These are phyloP conservation scores for Solanum hybrid DNA, from an alignment of 305 asterid genomes.

Conservation along the genomic window DNA sequence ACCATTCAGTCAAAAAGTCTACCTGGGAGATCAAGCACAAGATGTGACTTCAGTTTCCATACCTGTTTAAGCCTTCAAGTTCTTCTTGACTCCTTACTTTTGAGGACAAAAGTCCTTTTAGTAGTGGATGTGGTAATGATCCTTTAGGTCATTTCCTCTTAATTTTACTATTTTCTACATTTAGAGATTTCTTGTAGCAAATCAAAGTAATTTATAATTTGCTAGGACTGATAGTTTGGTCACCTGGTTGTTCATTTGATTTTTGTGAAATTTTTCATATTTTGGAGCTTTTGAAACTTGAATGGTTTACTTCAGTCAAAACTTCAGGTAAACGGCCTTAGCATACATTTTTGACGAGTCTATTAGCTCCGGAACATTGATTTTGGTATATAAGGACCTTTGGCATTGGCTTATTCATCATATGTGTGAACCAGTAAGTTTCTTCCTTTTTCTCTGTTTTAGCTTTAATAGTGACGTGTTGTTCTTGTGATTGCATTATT, in stretches of 20 bases:
- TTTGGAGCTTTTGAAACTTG: not conserved
- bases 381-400: not conserved
- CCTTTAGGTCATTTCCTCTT: not conserved
- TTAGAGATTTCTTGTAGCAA: not conserved
- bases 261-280: no score
- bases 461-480: no score
- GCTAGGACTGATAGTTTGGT: not conserved
- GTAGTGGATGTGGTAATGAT: not conserved
- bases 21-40: no score
- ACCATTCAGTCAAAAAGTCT: not conserved
- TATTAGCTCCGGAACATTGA: not conserved
- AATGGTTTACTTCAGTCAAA: not conserved
- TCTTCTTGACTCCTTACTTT: not conserved
- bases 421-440: no score
- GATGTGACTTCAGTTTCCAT: no score
- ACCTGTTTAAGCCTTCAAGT: not conserved
- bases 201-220: no score
- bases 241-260: not conserved
- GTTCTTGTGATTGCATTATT: no score
- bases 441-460: no score
- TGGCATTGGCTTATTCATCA: not conserved
- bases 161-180: not conserved
- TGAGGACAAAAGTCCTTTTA: not conserved
- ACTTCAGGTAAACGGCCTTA: not conserved
- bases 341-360: not conserved